Base-by-base conservation (phyloP, 345 rosid genomes). In the Gossypium ekmanianum region DNA sequence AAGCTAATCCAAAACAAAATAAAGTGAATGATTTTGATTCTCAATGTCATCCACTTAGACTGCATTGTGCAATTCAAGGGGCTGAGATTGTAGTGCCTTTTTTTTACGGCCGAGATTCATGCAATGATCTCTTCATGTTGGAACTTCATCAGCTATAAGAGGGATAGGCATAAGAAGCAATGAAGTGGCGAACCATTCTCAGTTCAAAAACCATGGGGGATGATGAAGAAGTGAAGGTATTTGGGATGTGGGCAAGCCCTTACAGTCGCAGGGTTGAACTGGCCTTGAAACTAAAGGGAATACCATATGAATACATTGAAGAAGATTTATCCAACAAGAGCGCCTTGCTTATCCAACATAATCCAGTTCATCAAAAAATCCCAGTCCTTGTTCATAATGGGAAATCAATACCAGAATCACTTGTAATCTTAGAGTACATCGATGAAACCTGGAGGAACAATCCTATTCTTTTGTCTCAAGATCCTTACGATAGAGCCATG, bases 401-500 rank as follows among this genome's bases (percentile, higher is more conserved):
- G n/a, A 74, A 74, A 1, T 26, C 69, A 10, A 47, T 43, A 2
- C 47, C 52, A 9, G 70, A 74, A 50, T 74, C 59, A 8, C 29
- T 61, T 16, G 41, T 74, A 18, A 47, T 74, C 47, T 45, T 74
- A 2, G 68, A 74, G 76, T 47, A 47, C 47, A 48, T 73, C 22
- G 68, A 73, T 0, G 69, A 61, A 11, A 62, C 69, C 29, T 61
- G 69, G 59, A 45, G 12, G 34, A 26, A 47, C 70, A 61, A 47
- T 61, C 88, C 85, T 7, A 73, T 87, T 44, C 72, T 87, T 66
- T 72, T 87, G 68, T 84, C 87, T 27, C 77, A 52, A 34, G 85
- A 86, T 74, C 84, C 86, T 52, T 77, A 82, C 34, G 76, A 76
- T 16, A 80, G 78, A 74, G 81, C 87, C 67, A 64, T 74, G 74